Base-by-base conservation (phyloP, 2,329 filamentous ascomycete species). In the Exophiala mesophila region DNA sequence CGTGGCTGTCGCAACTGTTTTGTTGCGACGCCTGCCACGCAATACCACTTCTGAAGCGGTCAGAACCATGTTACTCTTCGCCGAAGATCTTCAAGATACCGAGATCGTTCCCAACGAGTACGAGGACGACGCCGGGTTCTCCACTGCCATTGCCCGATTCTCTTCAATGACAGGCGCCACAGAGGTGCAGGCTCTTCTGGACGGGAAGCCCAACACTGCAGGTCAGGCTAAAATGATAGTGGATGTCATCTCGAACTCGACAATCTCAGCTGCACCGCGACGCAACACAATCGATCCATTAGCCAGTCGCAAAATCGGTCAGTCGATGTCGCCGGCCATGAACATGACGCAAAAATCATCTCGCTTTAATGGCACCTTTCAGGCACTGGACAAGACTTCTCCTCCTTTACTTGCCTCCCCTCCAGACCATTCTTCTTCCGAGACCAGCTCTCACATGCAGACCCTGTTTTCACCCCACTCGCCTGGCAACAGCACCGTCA, bases 41-140 rank as follows among this genome's bases (percentile, higher is more conserved):
- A 78, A 72, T 57, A 80, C 73, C 31, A 76, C 71, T 55, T 63
- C 68, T 37, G 78, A 81, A 49, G 68, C 74, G 13, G 68, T 83
- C 42, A 71, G 74, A 51, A 78, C 74, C 58, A 79, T 83, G 68
- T 66, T 83, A 4, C 67, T 81, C n/a, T 82, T 83, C 54, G 76
- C 78, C 15, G 77, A 78, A 54, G 77, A 82, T 49, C 68, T 82
- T 36, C 63, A 79, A 36, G 74, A 79, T 49, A 73, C 72, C 41
- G 74, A 78, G 39, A 72, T 82, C 47, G 65, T 81, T 12, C 63
- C 68, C 4, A 67, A 69, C 36, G 72, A 74, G n/a, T 67, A 68
- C 47, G 65, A 71, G 12, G 76, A 80, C 37, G 77, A 82, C 52
- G 64, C 67, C 36, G 72, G 72, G 19, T 80, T 74, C 51, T 60